Base-by-base conservation (phyloP, 495 filamentous ascomycete genomes). In the Darksidea phi region DNA sequence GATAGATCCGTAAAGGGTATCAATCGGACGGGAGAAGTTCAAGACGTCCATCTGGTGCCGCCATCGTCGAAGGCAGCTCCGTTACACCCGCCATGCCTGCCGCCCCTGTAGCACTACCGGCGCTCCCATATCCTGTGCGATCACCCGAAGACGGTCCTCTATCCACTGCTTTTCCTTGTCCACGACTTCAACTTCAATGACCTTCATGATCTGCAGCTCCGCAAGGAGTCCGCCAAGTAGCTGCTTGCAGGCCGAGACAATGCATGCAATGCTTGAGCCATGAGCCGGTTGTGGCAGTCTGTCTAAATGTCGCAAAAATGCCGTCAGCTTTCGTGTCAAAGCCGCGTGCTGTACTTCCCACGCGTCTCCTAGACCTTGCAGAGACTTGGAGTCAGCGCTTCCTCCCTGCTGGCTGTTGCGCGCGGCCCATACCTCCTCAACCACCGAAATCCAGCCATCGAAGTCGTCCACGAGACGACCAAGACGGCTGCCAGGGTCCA, bases 401-500 rank as follows among this genome's bases (percentile, higher is more conserved):
- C 10, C 23, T 12, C 28, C 70, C 54, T 51, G 76, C 68, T 24
- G 24, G 4, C 20, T 36, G 26, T 72, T 59, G 53, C 78, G 69
- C 21, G 71, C 62, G 6, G 71, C 66, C 38, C 78, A 57, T 6
- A 81, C 68, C 20, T 73, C 71, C 32, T 74, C 73, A 48, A 76
- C 75, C 41, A 68, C 62, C 1, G 64, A 67, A 24, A 76, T 67
- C 83, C 83, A 85, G 42, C 56, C 70, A 67, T 81, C 81, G 69
- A 84, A 85, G 41, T 69, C 70, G 54, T 70, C 57, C 20, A 79
- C 78, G 2, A 80, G 67, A 38, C 76, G 74, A 46, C 67, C 68
- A 63, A 81, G 80, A 67, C 77, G 72, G 0, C 83, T 81, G 17
- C 74, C 76, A 0, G 72, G 61, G 46, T 82, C 80, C 42, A 77